A percentile compares a stretch with the other conserved stretches of the same genome.
Evolutionary conservation across 179 eudicot species (phyloP).

Genomic region (Pouteria campechiana): DNA sequence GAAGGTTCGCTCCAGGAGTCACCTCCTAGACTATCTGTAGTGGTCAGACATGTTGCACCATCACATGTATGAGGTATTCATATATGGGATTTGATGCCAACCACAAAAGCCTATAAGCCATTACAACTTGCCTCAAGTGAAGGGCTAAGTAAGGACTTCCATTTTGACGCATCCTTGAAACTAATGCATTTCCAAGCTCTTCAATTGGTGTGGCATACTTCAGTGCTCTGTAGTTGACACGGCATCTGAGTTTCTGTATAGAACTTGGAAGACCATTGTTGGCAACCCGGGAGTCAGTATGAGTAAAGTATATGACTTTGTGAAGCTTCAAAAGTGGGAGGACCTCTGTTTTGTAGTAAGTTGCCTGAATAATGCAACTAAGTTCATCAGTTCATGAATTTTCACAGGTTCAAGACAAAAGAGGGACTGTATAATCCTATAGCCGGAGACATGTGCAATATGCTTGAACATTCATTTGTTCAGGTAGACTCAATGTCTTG

Average conservation of each 20-base stretch:
- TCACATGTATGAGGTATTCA: too few species aligned
- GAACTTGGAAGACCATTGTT: slow-evolving; percentile 68
- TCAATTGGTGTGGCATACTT: slow-evolving; percentile 83
- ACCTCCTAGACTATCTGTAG: too few species aligned
- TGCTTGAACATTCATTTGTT: too few species aligned
- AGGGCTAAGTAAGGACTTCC: slow-evolving; percentile 86
- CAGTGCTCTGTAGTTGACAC: slow-evolving; percentile 75
- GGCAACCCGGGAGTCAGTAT: slow-evolving; percentile 87
- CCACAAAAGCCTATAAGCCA: too few species aligned
- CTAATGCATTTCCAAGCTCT: slow-evolving; percentile 67
- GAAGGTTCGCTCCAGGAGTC: too few species aligned
- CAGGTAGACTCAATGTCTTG: too few species aligned
- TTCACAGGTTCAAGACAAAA: too few species aligned
- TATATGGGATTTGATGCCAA: too few species aligned
- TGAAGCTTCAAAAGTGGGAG: slow-evolving; percentile 89
- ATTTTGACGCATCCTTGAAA: slow-evolving; percentile 69
- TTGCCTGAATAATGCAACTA: slow-evolving; percentile 36
- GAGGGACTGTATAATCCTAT: too few species aligned
- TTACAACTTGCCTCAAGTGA: slow-evolving; percentile 70
- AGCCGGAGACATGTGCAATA: too few species aligned
- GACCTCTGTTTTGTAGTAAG: slow-evolving; percentile 74
- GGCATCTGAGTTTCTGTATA: slow-evolving; percentile 88
- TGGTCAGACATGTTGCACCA: too few species aligned
- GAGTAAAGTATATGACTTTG: slow-evolving; percentile 89
- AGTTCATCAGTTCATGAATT: not conserved